phyloP scores from a whole-genome alignment of 371 early-diverging fungal genomes.

The Dentiscutata heterogama region DNA sequence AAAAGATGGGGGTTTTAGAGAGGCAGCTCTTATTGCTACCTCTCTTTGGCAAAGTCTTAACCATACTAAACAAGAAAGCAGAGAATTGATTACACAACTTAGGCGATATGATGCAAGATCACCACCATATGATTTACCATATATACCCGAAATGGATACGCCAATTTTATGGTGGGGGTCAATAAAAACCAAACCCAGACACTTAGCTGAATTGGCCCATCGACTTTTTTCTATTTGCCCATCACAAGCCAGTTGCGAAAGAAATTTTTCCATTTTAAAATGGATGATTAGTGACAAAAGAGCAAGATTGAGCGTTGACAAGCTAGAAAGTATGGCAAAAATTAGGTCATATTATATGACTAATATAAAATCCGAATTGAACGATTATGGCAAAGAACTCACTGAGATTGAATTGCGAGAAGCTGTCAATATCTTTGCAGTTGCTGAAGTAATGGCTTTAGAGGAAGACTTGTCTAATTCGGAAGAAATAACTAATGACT shows the following conservation, averaged over 20 bases:
- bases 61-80: background rate
- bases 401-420: too few relatives aligned
- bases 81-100: background rate
- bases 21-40: background rate
- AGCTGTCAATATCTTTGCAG: too few relatives aligned
- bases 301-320: too few relatives aligned
- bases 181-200: background rate
- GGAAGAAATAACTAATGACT: too few relatives aligned
- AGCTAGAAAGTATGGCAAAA: too few relatives aligned
- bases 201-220: background rate
- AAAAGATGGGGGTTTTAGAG: background rate
- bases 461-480: too few relatives aligned
- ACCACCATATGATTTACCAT: background rate
- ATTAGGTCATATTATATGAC: too few relatives aligned
- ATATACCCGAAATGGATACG: background rate
- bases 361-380: too few relatives aligned
- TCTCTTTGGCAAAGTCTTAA: background rate
- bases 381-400: too few relatives aligned
- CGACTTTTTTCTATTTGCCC: background rate
- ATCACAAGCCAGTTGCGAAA: conserved; percentile 1
- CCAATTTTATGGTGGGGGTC: background rate
- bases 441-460: too few relatives aligned
- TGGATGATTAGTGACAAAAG: background rate
- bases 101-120: background rate
- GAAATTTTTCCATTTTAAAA: background rate